Percentiles rank a stretch among this genome's conserved stretches.
phyloP scores from a whole-genome alignment of 257 asterid genomes.

The Salvia hispanica region DNA sequence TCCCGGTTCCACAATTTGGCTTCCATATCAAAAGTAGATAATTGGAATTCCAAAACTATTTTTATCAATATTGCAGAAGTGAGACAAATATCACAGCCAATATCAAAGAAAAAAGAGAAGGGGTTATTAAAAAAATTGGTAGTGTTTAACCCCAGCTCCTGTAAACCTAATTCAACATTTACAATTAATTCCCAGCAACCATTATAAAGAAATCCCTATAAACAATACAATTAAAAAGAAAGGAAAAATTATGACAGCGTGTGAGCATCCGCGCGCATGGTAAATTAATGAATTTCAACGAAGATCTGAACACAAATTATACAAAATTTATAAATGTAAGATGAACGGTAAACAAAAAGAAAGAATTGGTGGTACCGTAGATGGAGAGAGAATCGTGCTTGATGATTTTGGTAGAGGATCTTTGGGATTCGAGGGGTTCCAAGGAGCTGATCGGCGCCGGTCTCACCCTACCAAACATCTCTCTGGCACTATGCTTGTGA shows the following conservation, averaged over 20 bases:
- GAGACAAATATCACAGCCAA: background rate
- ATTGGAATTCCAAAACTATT: background rate
- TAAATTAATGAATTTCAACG: background rate
- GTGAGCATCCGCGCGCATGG: background rate
- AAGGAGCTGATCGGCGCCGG: constrained; percentile 56
- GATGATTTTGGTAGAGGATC: constrained; percentile 55
- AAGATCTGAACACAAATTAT: background rate
- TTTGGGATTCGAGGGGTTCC: constrained; percentile 66
- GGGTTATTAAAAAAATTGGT: background rate
- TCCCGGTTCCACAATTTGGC: no score
- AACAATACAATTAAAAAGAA: background rate
- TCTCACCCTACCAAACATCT: constrained; percentile 69
- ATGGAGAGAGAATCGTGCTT: constrained; percentile 81
- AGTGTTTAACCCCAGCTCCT: constrained; percentile 7
- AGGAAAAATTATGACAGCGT: background rate
- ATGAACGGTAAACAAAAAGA: background rate
- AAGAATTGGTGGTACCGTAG: constrained; percentile 49
- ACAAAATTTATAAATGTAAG: background rate
- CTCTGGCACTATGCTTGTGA: background rate
- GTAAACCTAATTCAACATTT: background rate
- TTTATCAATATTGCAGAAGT: no score
- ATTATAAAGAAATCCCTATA: background rate
- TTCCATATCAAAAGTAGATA: no score
- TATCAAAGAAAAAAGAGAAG: background rate
- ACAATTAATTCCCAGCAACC: background rate